A percentile compares a stretch with the other conserved stretches of the same genome.
These are phyloP conservation scores for Picochlorum sp. DNA, from an alignment of 139 green algal species.

Conservation along the genomic window DNA sequence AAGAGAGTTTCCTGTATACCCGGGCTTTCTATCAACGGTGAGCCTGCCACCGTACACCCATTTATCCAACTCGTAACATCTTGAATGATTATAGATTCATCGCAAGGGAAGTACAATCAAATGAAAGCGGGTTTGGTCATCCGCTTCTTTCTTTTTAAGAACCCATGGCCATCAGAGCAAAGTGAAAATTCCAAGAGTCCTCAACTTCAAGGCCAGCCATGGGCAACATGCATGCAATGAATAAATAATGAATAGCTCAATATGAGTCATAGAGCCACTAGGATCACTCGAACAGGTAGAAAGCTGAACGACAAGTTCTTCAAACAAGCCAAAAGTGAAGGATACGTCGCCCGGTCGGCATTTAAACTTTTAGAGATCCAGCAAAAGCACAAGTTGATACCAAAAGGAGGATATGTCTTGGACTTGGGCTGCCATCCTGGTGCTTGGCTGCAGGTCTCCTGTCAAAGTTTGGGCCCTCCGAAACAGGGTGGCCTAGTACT, in stretches of 20 bases:
- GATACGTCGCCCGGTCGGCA: constrained; percentile 64
- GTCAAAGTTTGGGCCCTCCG: constrained; percentile 57
- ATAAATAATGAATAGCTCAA: neutral
- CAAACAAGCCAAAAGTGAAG: constrained; percentile 31
- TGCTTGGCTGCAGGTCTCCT: constrained; percentile 71
- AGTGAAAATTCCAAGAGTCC: too few species aligned
- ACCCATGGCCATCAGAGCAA: too few species aligned
- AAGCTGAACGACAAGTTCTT: constrained; percentile 2
- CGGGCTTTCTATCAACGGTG: too few species aligned
- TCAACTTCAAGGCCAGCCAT: too few species aligned
- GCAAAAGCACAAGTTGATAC: constrained; percentile 65
- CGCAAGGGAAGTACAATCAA: too few species aligned
- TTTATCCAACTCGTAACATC: too few species aligned
- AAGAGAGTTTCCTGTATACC: too few species aligned
- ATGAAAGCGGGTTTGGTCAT: too few species aligned
- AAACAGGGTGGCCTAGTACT: constrained; percentile 55
- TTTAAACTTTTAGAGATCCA: constrained; percentile 82
- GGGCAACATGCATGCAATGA: too few species aligned
- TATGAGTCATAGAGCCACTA: constrained; percentile 9
- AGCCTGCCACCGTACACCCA: too few species aligned
- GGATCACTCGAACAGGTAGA: constrained; percentile 2
- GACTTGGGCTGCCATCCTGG: constrained; percentile 72
- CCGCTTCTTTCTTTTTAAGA: too few species aligned
- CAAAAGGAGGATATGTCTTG: constrained; percentile 43
- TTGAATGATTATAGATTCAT: too few species aligned